These are phyloP conservation scores for Emericellopsis atlantica DNA, from an alignment of 2,329 filamentous ascomycete species.

Conservation along the genomic window DNA sequence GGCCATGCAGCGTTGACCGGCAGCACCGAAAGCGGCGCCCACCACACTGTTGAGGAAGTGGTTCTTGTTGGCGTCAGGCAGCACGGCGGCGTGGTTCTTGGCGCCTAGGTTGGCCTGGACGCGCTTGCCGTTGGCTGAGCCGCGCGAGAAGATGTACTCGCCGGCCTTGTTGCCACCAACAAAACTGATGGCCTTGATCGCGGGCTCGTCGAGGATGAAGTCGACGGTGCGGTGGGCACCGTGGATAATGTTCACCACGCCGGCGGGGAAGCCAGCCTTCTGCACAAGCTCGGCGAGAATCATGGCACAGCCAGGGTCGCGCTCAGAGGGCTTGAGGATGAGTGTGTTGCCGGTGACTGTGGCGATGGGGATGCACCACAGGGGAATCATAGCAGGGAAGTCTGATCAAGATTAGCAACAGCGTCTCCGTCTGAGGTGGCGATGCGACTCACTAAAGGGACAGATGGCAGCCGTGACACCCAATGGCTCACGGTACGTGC, in stretches of 20 bases:
- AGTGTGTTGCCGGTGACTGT: conserved; percentile 76
- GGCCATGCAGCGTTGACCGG: conserved; percentile 80
- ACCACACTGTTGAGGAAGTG: conserved; percentile 75
- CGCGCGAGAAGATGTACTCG: conserved; percentile 72
- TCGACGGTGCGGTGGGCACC: conserved; percentile 71
- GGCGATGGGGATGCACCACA: conserved; percentile 83
- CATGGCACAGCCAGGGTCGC: conserved; percentile 74
- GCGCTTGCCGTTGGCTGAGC: conserved; percentile 75
- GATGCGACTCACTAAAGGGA: conserved; percentile 57
- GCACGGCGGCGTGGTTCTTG: conserved; percentile 77
- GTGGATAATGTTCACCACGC: conserved; percentile 75
- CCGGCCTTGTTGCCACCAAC: conserved; percentile 81
- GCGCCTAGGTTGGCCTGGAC: conserved; percentile 80
- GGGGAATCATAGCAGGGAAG: conserved; percentile 84
- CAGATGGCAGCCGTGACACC: conserved; percentile 76
- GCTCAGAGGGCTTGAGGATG: conserved; percentile 76
- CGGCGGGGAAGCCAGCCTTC: conserved; percentile 70
- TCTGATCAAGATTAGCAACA: conserved; percentile 30
- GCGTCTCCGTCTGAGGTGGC: background rate
- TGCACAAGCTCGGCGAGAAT: conserved; percentile 70
- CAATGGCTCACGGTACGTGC: conserved; percentile 69
- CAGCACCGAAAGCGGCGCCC: conserved; percentile 74
- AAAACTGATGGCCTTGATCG: conserved; percentile 78
- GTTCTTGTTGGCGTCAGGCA: conserved; percentile 85
- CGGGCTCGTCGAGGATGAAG: conserved; percentile 75